Evolutionary conservation across 1,284 basidiomycete species (phyloP), one percentile per base, ranked within the genome.

Genomic region (Sanghuangporus weigelae): DNA sequence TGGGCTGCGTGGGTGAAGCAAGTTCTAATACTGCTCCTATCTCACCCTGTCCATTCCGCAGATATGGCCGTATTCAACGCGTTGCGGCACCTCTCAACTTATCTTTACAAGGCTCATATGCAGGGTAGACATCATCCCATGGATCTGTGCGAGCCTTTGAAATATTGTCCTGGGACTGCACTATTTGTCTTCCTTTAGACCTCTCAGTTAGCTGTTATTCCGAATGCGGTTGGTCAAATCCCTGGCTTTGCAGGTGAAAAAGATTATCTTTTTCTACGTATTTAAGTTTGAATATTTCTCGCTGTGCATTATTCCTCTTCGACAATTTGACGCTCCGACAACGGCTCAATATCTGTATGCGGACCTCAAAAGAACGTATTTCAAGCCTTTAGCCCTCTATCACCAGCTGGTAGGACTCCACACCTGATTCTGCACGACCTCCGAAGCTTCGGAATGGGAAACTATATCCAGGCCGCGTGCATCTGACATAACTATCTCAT

Each of bases 21-120:
- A 26, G 90, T 80, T 26, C 48, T 40, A 31, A 19, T 26, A 21
- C 14, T 31, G n/a, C 16, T 12, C 46, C 4, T 54, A 36, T 68
- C 39, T 63, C 68, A 44, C 67, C 40, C 3, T 23, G 56, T 64
- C 11, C 12, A 66, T 40, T 35, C 16, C 57, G 48, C 67, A 95
- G 93, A 97, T 78, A 97, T 98, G 93, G 91, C 93, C 67, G 93
- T 98, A 55, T 97, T 97, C 75, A 95, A 98, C 74, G 92, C 93
- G 55, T 82, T 98, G 55, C 84, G 95, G 69, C 89, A 96, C 73
- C 85, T 98, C 64, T 95, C 95, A 57, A 95, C 94, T 74, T 96
- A 96, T 76, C 86, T 98, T 66, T 94, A 93, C 71, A 95, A 97
- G 66, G 95, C 94, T 6, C 95, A 98, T 76, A 87, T 85, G 23